Conservation (phyloP, 768 basidiomycete genomes). For the Lactifluus piperatus region DNA sequence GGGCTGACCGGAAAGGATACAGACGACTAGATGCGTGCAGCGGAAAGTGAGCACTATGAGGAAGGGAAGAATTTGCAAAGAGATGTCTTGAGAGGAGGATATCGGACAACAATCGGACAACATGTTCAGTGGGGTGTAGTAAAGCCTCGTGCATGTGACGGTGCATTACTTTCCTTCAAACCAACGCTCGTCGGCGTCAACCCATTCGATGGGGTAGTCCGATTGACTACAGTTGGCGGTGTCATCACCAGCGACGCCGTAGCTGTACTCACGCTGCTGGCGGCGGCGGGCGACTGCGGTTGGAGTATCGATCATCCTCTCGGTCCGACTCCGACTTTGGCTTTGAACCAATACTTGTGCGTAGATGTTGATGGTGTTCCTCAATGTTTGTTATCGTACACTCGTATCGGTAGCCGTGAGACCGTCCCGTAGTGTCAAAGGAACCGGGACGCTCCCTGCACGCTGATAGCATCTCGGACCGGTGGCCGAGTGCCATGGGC, state of each 20-base stretch:
- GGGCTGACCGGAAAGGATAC: too few relatives aligned
- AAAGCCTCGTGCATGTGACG: neutral
- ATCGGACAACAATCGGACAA: too few relatives aligned
- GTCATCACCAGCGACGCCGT: conserved; percentile 64
- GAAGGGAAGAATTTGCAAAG: neutral
- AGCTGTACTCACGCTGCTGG: too few relatives aligned
- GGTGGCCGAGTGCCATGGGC: conserved; percentile 38
- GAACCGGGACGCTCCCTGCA: conserved; percentile 30
- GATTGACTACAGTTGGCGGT: conserved; percentile 44
- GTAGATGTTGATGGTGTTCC: conserved; percentile 20
- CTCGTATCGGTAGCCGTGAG: neutral
- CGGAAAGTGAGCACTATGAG: neutral
- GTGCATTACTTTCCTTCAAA: conserved; percentile 29
- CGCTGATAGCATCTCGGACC: conserved; percentile 25
- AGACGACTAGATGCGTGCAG: conserved; percentile 8
- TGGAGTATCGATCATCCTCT: neutral
- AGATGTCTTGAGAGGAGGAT: too few relatives aligned
- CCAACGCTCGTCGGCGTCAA: conserved; percentile 43
- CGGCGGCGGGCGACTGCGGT: too few relatives aligned
- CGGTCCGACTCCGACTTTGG: conserved; percentile 9
- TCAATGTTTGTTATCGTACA: too few relatives aligned
- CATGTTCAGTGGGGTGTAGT: conserved; percentile 1
- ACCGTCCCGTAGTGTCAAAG: neutral
- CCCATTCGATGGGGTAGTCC: conserved; percentile 45
- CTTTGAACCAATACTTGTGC: neutral